Percentiles rank a stretch among this genome's conserved stretches.
These are phyloP conservation scores for Gentiana dahurica DNA, from an alignment of 257 asterid genomes.

Conservation along the genomic window DNA sequence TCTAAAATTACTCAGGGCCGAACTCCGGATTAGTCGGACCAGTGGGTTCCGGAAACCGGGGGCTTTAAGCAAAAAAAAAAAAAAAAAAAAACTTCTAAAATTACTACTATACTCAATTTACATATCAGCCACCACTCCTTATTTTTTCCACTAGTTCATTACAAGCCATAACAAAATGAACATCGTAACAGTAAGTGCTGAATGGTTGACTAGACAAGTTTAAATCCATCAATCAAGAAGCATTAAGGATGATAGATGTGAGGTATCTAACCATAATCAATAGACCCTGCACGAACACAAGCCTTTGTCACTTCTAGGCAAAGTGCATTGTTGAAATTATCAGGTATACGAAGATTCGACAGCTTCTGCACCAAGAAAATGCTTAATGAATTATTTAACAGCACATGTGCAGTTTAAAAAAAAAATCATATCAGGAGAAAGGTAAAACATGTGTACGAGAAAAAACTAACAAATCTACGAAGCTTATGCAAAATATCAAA, in stretches of 20 bases:
- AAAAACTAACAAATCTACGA: conserved; percentile 61
- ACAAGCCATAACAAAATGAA: conserved; percentile 1
- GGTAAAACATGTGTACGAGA: conserved; percentile 4
- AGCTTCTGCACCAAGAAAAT: conserved; percentile 54
- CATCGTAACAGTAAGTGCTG: neutral
- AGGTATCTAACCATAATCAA: conserved; percentile 52
- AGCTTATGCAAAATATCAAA: conserved; percentile 62
- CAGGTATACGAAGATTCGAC: conserved; percentile 72
- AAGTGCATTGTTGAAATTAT: conserved; percentile 68
- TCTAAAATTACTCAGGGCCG: neutral
- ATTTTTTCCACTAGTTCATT: neutral
- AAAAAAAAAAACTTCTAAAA: too few species aligned
- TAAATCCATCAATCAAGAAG: neutral
- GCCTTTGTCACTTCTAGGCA: conserved; percentile 82
- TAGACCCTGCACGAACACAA: conserved; percentile 73
- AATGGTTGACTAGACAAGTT: neutral
- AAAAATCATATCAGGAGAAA: conserved; percentile 1
- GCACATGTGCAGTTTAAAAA: neutral
- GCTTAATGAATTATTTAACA: neutral
- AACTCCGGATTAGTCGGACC: too few species aligned
- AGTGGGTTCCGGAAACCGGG: too few species aligned
- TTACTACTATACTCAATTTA: neutral
- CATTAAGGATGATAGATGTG: neutral
- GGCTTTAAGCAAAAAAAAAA: too few species aligned
- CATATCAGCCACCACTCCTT: neutral